Evolutionary conservation across 306 rosid genomes (phyloP), one percentile per base, ranked within the genome.

Genomic region (Cicer pinnatifidum): DNA sequence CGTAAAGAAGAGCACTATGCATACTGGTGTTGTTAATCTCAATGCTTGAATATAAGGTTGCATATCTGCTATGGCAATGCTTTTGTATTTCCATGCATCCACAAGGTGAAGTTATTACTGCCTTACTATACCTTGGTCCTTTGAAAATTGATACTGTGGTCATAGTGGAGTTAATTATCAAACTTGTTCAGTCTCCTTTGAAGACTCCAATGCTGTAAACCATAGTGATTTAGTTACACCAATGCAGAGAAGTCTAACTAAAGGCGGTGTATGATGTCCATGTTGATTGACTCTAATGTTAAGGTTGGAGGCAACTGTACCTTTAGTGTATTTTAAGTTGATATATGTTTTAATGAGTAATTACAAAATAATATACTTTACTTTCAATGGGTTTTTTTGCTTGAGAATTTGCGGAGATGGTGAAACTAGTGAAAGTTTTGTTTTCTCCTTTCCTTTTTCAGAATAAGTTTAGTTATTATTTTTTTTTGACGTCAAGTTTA

Each of bases 1-100:
- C 96, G 99, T 67, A 88, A 82, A 83, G 99, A 95, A 0, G 96
- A 91, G 88, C 99, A 91, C 80, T 84, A 87, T 73, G 86, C 96
- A 37, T 85, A 87, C 73, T 91, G 99, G 99, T 95, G 99, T 70
- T 77, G 95, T 85, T 86, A 84, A 72, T 71, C 78, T 52, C 69
- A 73, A 44, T 58, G 76, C 81, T 51, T 37, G 8, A 39, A 35
- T 60, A 62, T 28, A 19, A 41, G 56, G 20, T 44, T n/a, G 64
- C 11, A 40, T 64, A 43, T 75, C 56, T 77, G 28, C 72, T 40
- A 43, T 51, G 75, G 38, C 19, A 64, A 75, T 82, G 48, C 76
- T 43, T 43, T 50, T 75, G 79, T 72, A 79, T 47, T 73, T 69
- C 59, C 62, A 11, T 60, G 79, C 81, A 75, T 81, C 53, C 1